A percentile compares a stretch with the other conserved stretches of the same genome.
Evolutionary conservation across 1,139 yeast species (phyloP).

Genomic region (Lodderomyces margitis): DNA sequence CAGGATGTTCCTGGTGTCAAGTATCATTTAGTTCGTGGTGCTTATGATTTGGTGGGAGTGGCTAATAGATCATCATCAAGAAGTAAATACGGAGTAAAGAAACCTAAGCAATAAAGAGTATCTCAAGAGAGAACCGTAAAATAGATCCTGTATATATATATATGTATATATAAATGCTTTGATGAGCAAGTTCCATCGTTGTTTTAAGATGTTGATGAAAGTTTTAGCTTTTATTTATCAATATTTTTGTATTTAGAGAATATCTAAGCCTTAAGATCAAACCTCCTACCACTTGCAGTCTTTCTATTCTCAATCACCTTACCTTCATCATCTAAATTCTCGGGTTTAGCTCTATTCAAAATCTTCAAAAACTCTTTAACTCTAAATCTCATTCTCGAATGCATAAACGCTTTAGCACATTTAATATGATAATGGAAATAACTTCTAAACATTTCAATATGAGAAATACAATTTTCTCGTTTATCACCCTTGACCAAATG

Average conservation of each 20-base stretch:
- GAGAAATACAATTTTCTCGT: slow-evolving; percentile 81
- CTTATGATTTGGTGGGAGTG: slow-evolving; percentile 90
- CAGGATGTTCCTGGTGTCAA: slow-evolving; percentile 99
- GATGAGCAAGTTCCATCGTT: neutral
- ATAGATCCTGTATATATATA: slow-evolving; percentile 1
- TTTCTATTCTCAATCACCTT: slow-evolving; percentile 62
- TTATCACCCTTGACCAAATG: slow-evolving; percentile 69
- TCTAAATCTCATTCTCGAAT: slow-evolving; percentile 95
- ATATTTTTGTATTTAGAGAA: too few relatives aligned
- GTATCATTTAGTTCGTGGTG: slow-evolving; percentile 91
- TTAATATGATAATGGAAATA: slow-evolving; percentile 98
- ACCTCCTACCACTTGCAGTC: slow-evolving; percentile 83
- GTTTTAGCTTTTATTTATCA: too few relatives aligned
- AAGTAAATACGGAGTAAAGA: slow-evolving; percentile 92
- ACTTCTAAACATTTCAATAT: slow-evolving; percentile 87
- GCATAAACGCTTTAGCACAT: slow-evolving; percentile 97
- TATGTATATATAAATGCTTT: slow-evolving; percentile 4
- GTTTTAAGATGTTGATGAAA: too few relatives aligned
- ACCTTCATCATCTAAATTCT: slow-evolving; percentile 70
- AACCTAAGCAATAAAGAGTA: slow-evolving; percentile 45
- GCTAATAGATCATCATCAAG: slow-evolving; percentile 89
- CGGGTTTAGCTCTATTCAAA: slow-evolving; percentile 95
- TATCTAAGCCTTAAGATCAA: slow-evolving; percentile 32
- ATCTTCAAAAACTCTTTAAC: slow-evolving; percentile 93
- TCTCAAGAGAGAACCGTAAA: neutral